A percentile compares a stretch with the other conserved stretches of the same genome.
Conservation (phyloP, 352 stramenopile genomes). For the Phytophthora fragariaefolia region DNA sequence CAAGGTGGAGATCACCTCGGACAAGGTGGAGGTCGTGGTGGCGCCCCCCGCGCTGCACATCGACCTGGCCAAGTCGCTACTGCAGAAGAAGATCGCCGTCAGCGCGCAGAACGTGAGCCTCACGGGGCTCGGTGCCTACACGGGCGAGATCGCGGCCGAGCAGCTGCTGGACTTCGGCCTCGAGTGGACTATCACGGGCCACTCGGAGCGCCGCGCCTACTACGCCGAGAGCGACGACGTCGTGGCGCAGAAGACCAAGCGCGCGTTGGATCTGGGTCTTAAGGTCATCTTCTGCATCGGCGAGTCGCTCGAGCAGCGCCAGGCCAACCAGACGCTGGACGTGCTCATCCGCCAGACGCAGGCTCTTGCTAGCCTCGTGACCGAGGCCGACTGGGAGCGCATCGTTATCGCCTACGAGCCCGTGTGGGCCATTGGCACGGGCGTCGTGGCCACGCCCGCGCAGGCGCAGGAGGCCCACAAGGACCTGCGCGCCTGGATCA, state of each 20-base stretch:
- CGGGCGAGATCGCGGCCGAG: slow-evolving; percentile 89
- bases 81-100: slow-evolving; percentile 78
- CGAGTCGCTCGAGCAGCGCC: slow-evolving; percentile 89
- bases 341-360: slow-evolving; percentile 95
- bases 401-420: slow-evolving; percentile 96
- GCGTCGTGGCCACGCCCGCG: slow-evolving; percentile 92
- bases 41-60: slow-evolving; percentile 74
- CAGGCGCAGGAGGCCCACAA: slow-evolving; percentile 92
- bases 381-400: slow-evolving; percentile 62
- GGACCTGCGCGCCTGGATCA: slow-evolving; percentile 75
- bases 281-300: slow-evolving; percentile 96
- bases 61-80: slow-evolving; percentile 43
- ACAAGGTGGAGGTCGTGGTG: slow-evolving; percentile 79
- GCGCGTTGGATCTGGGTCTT: slow-evolving; percentile 82
- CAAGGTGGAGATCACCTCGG: slow-evolving; percentile 64
- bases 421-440: slow-evolving; percentile 96
- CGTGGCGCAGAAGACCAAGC: slow-evolving; percentile 92
- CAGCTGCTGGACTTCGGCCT: slow-evolving; percentile 85
- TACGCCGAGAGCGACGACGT: slow-evolving; percentile 90
- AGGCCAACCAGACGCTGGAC: slow-evolving; percentile 86
- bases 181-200: slow-evolving; percentile 77
- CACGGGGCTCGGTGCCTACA: slow-evolving; percentile 92
- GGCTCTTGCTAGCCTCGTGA: slow-evolving; percentile 85
- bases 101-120: slow-evolving; percentile 86
- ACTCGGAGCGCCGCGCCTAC: slow-evolving; percentile 89